phyloP scores from a whole-genome alignment of 73 alveolate genomes.

The Uronychia setigera region DNA sequence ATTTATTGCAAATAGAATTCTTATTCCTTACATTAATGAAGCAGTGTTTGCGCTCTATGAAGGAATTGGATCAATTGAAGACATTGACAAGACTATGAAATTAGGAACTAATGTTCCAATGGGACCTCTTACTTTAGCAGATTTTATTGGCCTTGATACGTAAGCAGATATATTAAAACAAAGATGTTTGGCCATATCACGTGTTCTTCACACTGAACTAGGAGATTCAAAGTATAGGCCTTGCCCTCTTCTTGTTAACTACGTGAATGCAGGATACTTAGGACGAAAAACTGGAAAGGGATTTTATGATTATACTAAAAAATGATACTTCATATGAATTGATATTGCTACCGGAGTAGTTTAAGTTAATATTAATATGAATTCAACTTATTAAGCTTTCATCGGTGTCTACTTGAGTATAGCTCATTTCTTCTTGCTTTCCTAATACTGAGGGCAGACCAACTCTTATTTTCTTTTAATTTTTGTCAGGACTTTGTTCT shows the following conservation, averaged over 20 bases:
- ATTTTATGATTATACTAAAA: constrained; percentile 84
- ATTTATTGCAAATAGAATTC: constrained; percentile 91
- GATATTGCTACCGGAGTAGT: neutral
- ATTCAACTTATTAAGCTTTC: neutral
- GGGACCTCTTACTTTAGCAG: constrained; percentile 98
- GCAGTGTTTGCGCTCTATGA: constrained; percentile 90
- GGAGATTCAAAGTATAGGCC: constrained; percentile 97
- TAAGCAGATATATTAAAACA: constrained; percentile 14
- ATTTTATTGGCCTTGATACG: constrained; percentile 96
- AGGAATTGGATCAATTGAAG: constrained; percentile 91
- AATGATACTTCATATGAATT: neutral
- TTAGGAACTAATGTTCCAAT: constrained; percentile 98
- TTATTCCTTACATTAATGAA: constrained; percentile 97
- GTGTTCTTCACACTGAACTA: constrained; percentile 89
- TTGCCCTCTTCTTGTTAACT: constrained; percentile 91
- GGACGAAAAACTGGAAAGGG: constrained; percentile 97
- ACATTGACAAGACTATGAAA: constrained; percentile 95
- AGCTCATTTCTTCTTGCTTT: neutral
- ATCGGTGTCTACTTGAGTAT: neutral
- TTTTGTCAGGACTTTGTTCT: too few species aligned
- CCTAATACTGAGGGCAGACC: neutral
- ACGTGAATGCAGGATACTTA: constrained; percentile 92
- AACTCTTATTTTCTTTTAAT: neutral
- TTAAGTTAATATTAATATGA: neutral
- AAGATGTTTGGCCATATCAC: constrained; percentile 28